Evolutionary conservation across 768 basidiomycete genomes (phyloP).

Genomic region (Termitomyces sp.): DNA sequence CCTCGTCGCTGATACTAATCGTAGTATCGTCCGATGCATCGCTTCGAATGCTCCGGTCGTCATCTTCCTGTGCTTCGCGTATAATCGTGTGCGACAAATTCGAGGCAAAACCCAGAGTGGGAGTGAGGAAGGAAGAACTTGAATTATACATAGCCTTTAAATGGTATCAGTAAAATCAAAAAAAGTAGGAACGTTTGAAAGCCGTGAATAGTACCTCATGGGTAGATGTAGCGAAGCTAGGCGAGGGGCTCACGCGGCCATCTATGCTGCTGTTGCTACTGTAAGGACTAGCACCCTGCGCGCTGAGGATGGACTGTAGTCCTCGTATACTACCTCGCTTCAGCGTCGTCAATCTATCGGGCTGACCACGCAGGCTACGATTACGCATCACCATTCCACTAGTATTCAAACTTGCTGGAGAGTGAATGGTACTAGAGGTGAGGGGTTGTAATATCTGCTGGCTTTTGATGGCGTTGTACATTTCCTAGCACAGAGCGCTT

Average conservation of each 20-base stretch:
- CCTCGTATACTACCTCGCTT: conserved; percentile 94
- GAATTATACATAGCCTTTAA: conserved; percentile 56
- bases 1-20: conserved; percentile 91
- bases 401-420: conserved; percentile 40
- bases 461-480: conserved; percentile 88
- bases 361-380: conserved; percentile 66
- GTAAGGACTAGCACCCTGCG: conserved; percentile 74
- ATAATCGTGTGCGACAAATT: conserved; percentile 97
- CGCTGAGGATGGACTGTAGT: conserved; percentile 70
- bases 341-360: conserved; percentile 69
- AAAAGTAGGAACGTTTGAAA: not conserved
- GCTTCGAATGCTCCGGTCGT: conserved; percentile 66
- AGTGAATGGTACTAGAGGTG: conserved; percentile 42
- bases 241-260: conserved; percentile 91
- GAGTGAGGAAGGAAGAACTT: conserved; percentile 68
- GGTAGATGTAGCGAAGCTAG: conserved; percentile 87
- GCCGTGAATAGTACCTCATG: conserved; percentile 66
- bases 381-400: conserved; percentile 57
- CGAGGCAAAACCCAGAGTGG: conserved; percentile 93
- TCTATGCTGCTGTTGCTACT: conserved; percentile 82
- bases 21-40: conserved; percentile 62
- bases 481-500: conserved; percentile 59
- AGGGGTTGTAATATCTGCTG: conserved; percentile 89
- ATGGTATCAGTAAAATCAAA: not conserved
- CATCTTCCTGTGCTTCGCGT: conserved; percentile 89